These are phyloP conservation scores for Immersiporthe knoxdaviesiana DNA, from an alignment of 2,329 filamentous ascomycete species.

Conservation along the genomic window DNA sequence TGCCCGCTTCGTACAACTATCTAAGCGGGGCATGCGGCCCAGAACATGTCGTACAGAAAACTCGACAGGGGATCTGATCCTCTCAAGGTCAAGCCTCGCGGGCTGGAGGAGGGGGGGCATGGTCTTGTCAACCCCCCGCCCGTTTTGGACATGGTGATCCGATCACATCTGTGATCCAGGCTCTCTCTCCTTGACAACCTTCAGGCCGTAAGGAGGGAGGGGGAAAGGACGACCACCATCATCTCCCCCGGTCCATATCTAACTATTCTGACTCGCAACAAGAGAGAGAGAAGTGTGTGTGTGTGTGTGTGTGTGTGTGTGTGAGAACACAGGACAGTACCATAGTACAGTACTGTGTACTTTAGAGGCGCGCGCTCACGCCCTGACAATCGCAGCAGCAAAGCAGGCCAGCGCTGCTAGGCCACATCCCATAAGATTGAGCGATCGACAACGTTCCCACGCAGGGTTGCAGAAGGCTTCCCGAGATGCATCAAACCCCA, in stretches of 20 bases:
- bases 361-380: background rate
- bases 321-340: background rate
- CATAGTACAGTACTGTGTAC: no score
- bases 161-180: background rate
- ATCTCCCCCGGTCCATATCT: background rate
- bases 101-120: slow-evolving; percentile 2
- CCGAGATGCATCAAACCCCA: slow-evolving; percentile 24
- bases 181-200: background rate
- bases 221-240: background rate
- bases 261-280: background rate
- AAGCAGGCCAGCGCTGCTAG: slow-evolving; percentile 6
- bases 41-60: slow-evolving; percentile 27
- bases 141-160: background rate
- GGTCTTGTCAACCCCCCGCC: background rate
- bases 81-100: slow-evolving; percentile 15
- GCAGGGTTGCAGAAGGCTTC: slow-evolving; percentile 26
- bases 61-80: slow-evolving; percentile 13
- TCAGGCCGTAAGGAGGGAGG: background rate
- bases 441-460: slow-evolving; percentile 22
- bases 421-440: slow-evolving; percentile 9
- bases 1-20: slow-evolving; percentile 8
- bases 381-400: slow-evolving; percentile 16
- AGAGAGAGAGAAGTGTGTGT: background rate
- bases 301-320: no score
- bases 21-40: slow-evolving; percentile 21